Conservation (phyloP, 1,284 basidiomycete genomes). For the Tremellales sp. region DNA sequence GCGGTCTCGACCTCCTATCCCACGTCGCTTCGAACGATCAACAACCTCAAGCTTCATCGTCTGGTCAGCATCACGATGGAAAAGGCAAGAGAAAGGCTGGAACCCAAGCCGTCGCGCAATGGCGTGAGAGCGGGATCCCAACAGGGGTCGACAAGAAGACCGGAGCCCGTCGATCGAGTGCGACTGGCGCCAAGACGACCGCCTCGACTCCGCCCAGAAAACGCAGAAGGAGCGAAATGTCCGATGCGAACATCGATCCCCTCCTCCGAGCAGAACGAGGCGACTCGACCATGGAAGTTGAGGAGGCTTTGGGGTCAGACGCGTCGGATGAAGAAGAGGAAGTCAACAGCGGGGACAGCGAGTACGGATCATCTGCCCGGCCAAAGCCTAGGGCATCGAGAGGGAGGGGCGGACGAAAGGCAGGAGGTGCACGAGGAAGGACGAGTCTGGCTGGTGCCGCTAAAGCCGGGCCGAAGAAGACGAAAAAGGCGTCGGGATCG, state of each 20-base stretch:
- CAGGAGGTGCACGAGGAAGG: no score
- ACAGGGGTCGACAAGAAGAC: no score
- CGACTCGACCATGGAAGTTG: slow-evolving; percentile 4
- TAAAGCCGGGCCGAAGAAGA: slow-evolving; percentile 2
- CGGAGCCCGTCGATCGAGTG: no score
- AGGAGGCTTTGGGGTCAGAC: slow-evolving; percentile 4
- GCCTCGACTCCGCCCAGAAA: slow-evolving; percentile 29
- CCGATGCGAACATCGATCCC: slow-evolving; percentile 21
- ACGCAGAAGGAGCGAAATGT: slow-evolving; percentile 33
- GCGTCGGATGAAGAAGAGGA: not conserved
- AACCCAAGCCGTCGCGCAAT: no score
- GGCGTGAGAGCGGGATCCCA: no score
- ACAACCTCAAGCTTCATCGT: no score
- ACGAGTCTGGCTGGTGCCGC: not conserved
- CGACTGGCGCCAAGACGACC: not conserved
- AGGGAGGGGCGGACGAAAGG: slow-evolving; percentile 3
- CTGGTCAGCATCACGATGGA: no score
- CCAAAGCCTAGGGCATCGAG: not conserved
- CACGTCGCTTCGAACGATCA: no score
- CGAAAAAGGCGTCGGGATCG: not conserved
- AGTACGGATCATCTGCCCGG: slow-evolving; percentile 2
- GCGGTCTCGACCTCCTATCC: no score
- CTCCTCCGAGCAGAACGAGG: slow-evolving; percentile 5
- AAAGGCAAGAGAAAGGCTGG: no score
- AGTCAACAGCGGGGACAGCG: slow-evolving; percentile 4